Percentiles rank a stretch among this genome's conserved stretches.
Conservation (phyloP, 177 flowering plant genomes). For the Vitis hybrid region DNA sequence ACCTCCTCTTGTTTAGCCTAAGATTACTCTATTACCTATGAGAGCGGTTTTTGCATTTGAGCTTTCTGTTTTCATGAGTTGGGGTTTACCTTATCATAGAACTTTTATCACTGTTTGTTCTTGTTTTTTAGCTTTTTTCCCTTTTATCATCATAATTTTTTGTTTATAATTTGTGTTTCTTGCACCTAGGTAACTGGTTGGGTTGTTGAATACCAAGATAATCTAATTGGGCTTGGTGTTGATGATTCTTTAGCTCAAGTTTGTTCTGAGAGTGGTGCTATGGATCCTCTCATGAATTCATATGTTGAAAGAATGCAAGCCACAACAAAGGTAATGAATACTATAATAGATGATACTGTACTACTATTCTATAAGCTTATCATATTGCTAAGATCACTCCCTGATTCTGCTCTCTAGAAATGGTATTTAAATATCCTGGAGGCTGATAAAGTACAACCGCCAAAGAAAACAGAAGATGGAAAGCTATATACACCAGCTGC, state of each 20-base stretch:
- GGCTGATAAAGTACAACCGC: constrained; percentile 91
- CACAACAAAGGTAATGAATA: constrained; percentile 67
- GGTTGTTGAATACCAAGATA: constrained; percentile 98
- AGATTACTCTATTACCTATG: no score
- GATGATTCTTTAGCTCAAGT: constrained; percentile 99
- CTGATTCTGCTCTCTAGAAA: constrained; percentile 49
- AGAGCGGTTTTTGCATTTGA: background rate
- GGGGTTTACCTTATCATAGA: background rate
- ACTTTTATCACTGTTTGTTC: background rate
- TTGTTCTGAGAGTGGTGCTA: constrained; percentile 99
- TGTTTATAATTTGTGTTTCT: constrained; percentile 4
- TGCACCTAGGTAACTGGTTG: constrained; percentile 86
- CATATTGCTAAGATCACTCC: background rate
- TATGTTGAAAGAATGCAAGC: constrained; percentile 99
- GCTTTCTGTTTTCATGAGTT: background rate
- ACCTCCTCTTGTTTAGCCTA: no score
- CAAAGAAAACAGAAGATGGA: constrained; percentile 92
- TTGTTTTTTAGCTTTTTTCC: background rate
- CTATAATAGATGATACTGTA: background rate
- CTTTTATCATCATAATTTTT: background rate
- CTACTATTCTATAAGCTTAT: background rate
- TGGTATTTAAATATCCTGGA: constrained; percentile 95
- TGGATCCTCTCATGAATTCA: constrained; percentile 99
- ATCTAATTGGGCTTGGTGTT: constrained; percentile 91
- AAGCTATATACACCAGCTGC: constrained; percentile 98